Conservation (phyloP, 192 early-diverging fungal species). For the Paraglomus occultum region DNA sequence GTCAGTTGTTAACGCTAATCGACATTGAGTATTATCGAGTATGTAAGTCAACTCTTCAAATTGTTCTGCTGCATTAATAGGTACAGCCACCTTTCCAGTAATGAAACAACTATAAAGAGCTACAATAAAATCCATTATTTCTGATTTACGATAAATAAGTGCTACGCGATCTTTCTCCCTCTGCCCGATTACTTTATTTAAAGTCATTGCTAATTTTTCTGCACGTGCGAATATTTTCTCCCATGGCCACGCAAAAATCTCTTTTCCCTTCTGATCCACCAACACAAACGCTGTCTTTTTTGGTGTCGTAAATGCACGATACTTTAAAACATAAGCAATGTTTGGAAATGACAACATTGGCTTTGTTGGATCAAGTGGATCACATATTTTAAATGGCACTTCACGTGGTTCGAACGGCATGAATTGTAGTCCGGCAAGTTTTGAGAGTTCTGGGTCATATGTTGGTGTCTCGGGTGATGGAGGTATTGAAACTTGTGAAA, state of each 20-base stretch:
- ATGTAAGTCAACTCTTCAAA: constrained; percentile 76
- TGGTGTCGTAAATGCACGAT: constrained; percentile 59
- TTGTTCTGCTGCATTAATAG: constrained; percentile 79
- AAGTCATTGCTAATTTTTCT: constrained; percentile 65
- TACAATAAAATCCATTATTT: constrained; percentile 79
- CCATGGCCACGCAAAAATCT: constrained; percentile 67
- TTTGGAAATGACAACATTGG: constrained; percentile 55
- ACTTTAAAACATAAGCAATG: constrained; percentile 65
- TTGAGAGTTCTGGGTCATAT: constrained; percentile 30
- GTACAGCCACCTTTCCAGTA: constrained; percentile 79
- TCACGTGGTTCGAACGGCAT: constrained; percentile 51
- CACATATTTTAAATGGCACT: constrained; percentile 42
- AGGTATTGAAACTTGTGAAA: neutral
- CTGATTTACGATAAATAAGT: constrained; percentile 76
- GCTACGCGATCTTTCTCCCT: constrained; percentile 69
- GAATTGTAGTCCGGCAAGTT: constrained; percentile 54
- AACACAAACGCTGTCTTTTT: constrained; percentile 60
- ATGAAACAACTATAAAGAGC: constrained; percentile 81
- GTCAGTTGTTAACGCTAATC: constrained; percentile 80
- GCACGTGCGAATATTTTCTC: constrained; percentile 68
- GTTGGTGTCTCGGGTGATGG: constrained; percentile 33
- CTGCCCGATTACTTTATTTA: constrained; percentile 61
- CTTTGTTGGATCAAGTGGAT: constrained; percentile 36
- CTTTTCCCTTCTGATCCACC: constrained; percentile 74
- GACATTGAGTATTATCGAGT: constrained; percentile 61